A percentile compares a stretch with the other conserved stretches of the same genome.
phyloP scores from a whole-genome alignment of 176 grass and related monocot genomes.

The Aegilops longissima region DNA sequence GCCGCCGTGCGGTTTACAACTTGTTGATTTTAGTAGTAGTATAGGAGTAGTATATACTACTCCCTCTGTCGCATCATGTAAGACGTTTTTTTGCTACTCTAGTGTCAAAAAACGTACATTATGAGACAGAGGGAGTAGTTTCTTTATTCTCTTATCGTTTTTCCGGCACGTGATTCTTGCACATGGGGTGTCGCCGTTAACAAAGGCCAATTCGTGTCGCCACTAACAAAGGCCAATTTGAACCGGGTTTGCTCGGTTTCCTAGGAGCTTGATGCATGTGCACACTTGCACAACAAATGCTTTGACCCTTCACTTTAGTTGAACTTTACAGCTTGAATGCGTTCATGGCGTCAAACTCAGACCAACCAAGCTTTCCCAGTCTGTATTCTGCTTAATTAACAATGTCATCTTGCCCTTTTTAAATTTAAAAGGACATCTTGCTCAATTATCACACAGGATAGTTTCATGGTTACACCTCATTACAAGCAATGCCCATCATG shows the following conservation, averaged over 20 bases:
- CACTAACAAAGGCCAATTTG: conserved; percentile 30
- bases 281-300: neutral
- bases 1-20: neutral
- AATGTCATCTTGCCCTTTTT: neutral
- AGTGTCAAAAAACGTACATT: too few relatives aligned
- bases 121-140: neutral
- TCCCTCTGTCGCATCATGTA: too few relatives aligned
- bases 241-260: neutral
- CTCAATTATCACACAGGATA: neutral
- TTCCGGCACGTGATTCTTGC: neutral
- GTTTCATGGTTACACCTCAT: neutral
- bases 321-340: conserved; percentile 28
- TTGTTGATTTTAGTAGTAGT: neutral
- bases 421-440: neutral
- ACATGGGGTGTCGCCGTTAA: conserved; percentile 30
- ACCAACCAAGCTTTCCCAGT: neutral
- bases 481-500: neutral
- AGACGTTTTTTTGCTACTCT: too few relatives aligned
- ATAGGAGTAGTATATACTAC: neutral
- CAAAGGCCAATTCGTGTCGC: too few relatives aligned
- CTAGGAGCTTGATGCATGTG: conserved; percentile 37
- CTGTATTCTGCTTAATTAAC: conserved; percentile 6
- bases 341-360: conserved; percentile 15
- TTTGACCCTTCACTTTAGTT: neutral
- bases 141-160: neutral